Evolutionary conservation across 352 stramenopile species (phyloP).

Genomic region (Phytophthora pistaciae): DNA sequence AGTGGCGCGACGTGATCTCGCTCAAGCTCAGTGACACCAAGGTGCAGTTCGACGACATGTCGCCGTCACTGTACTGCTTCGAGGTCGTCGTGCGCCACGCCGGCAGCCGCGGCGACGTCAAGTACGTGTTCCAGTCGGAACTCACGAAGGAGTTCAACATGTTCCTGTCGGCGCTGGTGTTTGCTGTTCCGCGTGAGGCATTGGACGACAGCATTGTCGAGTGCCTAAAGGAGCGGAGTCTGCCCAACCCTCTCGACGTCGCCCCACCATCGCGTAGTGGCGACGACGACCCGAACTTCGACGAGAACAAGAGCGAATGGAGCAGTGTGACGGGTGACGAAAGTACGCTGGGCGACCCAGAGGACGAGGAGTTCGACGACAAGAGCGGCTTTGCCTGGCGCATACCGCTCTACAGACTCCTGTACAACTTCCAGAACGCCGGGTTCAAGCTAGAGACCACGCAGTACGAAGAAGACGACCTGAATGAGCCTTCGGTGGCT

Average conservation of each 20-base stretch:
- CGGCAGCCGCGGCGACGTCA: slow-evolving; percentile 59
- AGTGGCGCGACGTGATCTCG: slow-evolving; percentile 72
- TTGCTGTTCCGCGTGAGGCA: slow-evolving; percentile 67
- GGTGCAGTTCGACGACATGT: slow-evolving; percentile 88
- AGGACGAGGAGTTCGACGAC: slow-evolving; percentile 84
- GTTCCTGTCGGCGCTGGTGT: slow-evolving; percentile 77
- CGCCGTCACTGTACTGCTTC: slow-evolving; percentile 82
- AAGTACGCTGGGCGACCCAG: slow-evolving; percentile 77
- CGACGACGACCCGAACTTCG: slow-evolving; percentile 51
- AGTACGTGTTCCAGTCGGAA: slow-evolving; percentile 86
- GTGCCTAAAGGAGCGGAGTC: slow-evolving; percentile 65
- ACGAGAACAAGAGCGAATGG: slow-evolving; percentile 84
- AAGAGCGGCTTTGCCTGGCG: slow-evolving; percentile 64
- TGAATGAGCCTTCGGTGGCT: slow-evolving; percentile 67
- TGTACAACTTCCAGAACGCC: slow-evolving; percentile 81
- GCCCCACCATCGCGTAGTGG: slow-evolving; percentile 31
- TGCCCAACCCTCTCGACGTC: slow-evolving; percentile 65
- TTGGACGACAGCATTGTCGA: slow-evolving; percentile 73
- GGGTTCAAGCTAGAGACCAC: slow-evolving; percentile 74
- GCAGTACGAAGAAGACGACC: slow-evolving; percentile 81
- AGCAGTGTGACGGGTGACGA: slow-evolving; percentile 89
- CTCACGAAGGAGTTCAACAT: slow-evolving; percentile 79
- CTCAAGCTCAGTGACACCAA: slow-evolving; percentile 74
- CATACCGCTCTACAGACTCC: slow-evolving; percentile 67
- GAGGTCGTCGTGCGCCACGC: slow-evolving; percentile 71